Base-by-base conservation (phyloP, 1,284 basidiomycete genomes). In the Rugosomyces carneus region DNA sequence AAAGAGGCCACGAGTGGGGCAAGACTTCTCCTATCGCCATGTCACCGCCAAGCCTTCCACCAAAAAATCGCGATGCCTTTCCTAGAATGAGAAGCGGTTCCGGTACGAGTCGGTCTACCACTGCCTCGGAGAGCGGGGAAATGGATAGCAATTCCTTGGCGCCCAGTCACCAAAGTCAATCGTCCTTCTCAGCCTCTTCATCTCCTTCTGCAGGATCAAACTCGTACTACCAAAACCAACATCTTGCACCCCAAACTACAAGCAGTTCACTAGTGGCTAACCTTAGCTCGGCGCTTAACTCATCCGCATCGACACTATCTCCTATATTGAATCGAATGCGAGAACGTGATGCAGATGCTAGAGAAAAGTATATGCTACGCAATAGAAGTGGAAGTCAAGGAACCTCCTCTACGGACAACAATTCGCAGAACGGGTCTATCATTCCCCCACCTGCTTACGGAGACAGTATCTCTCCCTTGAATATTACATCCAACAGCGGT, bases 301-400 rank as follows among this genome's bases (percentile, higher is more conserved):
- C 58, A 32, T 61, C 73, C 36, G 65, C 68, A 8, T 72, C 75
- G 38, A 73, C 76, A 24, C 60, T 87, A 48, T 84, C 88, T 7
- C 84, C 84, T 1, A 76, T 90, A 47, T 84, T 81, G 15, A 82
- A 70, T 51, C 81, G 86, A 23, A 83, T 90, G 71, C 75, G 81
- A 54, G 83, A 89, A 65, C 73, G 80, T 47, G 88, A 90, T 59
- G 86, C 86, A 20, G 84, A 84, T 61, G 88, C 87, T 20, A 88
- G 86, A 70, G 85, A 89, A 60, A 86, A 88, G 57, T 90, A 89
- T 60, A 72, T 87, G 61, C 70, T 76, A 51, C 77, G 87, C 44
- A 85, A 84, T 67, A 75, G 86, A 44, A 89, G 85, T 60, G 86
- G 84, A 42, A 89, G 87, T 57, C 77, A 73, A 47, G 76, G 77